Evolutionary conservation across 495 filamentous ascomycete genomes (phyloP), one percentile per base, ranked within the genome.

Genomic region (Xylaria grammica): DNA sequence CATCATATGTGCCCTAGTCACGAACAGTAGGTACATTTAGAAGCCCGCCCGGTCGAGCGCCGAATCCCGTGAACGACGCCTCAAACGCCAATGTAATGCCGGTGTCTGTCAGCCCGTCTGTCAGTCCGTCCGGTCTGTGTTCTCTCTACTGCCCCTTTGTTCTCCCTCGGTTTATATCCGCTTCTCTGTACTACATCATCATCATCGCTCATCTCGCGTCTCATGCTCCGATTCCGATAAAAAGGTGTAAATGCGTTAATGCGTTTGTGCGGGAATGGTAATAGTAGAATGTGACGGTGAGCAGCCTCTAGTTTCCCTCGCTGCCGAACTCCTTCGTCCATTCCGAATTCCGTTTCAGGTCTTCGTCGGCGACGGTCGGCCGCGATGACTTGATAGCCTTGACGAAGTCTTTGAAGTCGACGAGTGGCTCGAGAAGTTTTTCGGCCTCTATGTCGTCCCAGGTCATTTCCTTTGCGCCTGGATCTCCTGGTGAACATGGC

Each of bases 301-400:
- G 6, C 45, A 13, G 19, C 19, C 2, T 48, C 30, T 68, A 81
- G 59, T 82, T 82, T 44, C 94, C 95, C 73, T 99, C 95, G 74
- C 94, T 97, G 60, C 95, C 95, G 78, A 98, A 99, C 78, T 98
- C 94, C 69, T 88, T 81, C 2, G 95, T 99, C 95, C 95, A 99
- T 48, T 97, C 93, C 65, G 90, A 82, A 76, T 94, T 98, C 66
- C 86, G 83, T 65, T 85, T 81, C 36, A 98, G 84, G 76, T 99
- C 95, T 22, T 89, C 91, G 7, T 83, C 78, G 51, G 92, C 94
- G 54, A 99, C 96, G 0, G 96, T 97, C 26, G 96, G 95, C 67
- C 94, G 73, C 4, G 91, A 90, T 20, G 87, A 87, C 70, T 90
- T 93, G 71, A 99, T 89, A 19, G 95, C 96, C 73, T 93, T 94